phyloP scores from a whole-genome alignment of 225 moss, liverwort and hornwort species.

The Ulota crispa region DNA sequence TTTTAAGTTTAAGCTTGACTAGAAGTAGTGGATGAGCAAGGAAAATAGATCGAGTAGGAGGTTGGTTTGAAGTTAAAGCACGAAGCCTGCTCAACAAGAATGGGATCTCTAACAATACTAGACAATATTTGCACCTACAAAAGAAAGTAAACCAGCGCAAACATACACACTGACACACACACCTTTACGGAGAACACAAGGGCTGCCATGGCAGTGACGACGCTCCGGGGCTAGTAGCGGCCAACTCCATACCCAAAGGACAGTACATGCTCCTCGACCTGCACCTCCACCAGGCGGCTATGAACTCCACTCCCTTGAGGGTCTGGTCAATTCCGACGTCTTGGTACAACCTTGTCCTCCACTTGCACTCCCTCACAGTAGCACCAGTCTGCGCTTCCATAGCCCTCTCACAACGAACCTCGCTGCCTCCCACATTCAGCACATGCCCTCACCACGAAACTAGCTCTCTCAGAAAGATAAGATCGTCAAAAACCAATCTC shows the following conservation, averaged over 20 bases:
- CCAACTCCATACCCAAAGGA: constrained; percentile 16
- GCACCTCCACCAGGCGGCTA: constrained; percentile 54
- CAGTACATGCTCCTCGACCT: constrained; percentile 43
- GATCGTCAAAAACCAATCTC: constrained; percentile 4
- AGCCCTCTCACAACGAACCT: constrained; percentile 34
- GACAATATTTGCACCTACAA: neutral
- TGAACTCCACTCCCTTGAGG: constrained; percentile 31
- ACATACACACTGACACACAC: neutral
- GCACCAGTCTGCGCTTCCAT: constrained; percentile 38
- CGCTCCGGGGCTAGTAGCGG: constrained; percentile 10
- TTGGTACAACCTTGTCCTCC: constrained; percentile 1
- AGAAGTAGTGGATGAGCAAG: neutral
- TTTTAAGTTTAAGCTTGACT: neutral
- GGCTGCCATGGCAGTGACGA: constrained; percentile 30
- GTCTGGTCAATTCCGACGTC: constrained; percentile 23
- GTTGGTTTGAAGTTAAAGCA: neutral
- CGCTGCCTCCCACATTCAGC: constrained; percentile 21
- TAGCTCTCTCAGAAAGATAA: neutral
- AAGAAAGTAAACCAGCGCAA: neutral
- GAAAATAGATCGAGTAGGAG: neutral
- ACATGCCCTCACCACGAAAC: constrained; percentile 1
- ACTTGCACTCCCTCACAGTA: constrained; percentile 36
- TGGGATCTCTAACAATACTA: neutral
- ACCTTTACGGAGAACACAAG: constrained; percentile 13
- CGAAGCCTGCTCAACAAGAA: neutral